phyloP scores from a whole-genome alignment of 208 protist species.

The Acanthamoeba royreba region DNA sequence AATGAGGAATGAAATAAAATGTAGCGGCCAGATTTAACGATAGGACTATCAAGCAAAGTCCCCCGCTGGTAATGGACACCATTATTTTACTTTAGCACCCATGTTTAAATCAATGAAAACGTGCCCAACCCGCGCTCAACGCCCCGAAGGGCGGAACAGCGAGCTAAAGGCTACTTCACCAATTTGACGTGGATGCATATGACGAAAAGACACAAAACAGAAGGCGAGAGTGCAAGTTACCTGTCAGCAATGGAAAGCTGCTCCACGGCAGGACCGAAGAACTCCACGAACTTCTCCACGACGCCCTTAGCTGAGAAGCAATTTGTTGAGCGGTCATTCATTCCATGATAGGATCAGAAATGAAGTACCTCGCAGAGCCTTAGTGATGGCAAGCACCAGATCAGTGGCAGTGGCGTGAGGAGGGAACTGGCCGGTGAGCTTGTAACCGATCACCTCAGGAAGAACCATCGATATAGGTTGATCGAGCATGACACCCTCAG shows the following conservation, averaged over 20 bases:
- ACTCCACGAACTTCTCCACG: slow-evolving; percentile 97
- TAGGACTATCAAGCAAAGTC: neutral
- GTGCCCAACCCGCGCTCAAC: neutral
- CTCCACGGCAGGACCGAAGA: slow-evolving; percentile 91
- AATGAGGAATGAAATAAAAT: neutral
- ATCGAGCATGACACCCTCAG: slow-evolving; percentile 94
- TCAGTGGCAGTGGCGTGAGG: slow-evolving; percentile 93
- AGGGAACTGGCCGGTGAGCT: slow-evolving; percentile 88
- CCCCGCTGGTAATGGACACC: neutral
- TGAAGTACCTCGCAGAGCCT: slow-evolving; percentile 45
- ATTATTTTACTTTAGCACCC: neutral
- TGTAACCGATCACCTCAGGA: slow-evolving; percentile 93
- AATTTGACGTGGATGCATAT: neutral
- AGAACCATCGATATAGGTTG: slow-evolving; percentile 93
- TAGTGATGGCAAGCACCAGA: slow-evolving; percentile 92
- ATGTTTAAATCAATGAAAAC: neutral
- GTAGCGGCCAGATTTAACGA: neutral
- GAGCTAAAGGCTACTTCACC: neutral
- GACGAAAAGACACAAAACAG: neutral
- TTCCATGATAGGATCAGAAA: neutral
- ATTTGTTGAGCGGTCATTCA: too few relatives aligned
- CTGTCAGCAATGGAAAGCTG: slow-evolving; percentile 90
- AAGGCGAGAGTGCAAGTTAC: neutral
- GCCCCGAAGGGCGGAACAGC: neutral
- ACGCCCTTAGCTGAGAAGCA: slow-evolving; percentile 87